Evolutionary conservation across 805 yeast genomes (phyloP).

Genomic region (Wickerhamiella alocasiicola): DNA sequence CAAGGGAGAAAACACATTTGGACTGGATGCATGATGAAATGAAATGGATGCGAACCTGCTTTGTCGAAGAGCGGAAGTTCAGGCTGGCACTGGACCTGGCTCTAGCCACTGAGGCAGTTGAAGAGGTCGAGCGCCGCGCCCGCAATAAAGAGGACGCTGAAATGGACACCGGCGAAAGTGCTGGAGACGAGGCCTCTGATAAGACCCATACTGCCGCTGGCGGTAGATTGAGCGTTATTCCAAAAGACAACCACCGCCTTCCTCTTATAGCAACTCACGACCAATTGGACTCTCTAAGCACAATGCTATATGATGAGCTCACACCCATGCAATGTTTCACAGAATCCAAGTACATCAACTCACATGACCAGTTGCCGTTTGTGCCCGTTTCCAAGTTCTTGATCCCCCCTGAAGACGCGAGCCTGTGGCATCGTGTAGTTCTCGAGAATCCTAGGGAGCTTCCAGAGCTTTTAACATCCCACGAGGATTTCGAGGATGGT

Average conservation of each 20-base stretch:
- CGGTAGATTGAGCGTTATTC: neutral
- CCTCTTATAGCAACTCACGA: neutral
- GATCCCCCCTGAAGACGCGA: conserved; percentile 21
- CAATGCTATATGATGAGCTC: neutral
- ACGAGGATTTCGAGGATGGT: conserved; percentile 17
- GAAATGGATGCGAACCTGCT: conserved; percentile 73
- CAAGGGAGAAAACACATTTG: conserved; percentile 45
- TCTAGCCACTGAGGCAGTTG: conserved; percentile 19
- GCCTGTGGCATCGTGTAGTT: conserved; percentile 26
- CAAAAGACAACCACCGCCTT: neutral
- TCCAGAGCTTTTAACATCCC: conserved; percentile 16
- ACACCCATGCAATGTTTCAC: neutral
- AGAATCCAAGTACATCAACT: neutral
- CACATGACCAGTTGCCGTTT: neutral
- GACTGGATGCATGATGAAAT: conserved; percentile 63
- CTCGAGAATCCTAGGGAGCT: conserved; percentile 21
- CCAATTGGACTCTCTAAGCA: neutral
- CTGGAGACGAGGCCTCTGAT: neutral
- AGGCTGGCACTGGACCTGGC: conserved; percentile 54
- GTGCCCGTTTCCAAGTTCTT: conserved; percentile 17
- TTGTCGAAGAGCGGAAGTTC: conserved; percentile 54
- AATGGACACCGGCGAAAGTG: too few relatives aligned
- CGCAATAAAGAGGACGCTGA: too few relatives aligned
- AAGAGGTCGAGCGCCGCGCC: conserved; percentile 63
- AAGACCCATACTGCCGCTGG: neutral